A percentile compares a stretch with the other conserved stretches of the same genome.
These are phyloP conservation scores for Penicillium herquei DNA, from an alignment of 495 filamentous ascomycete species.

Conservation along the genomic window DNA sequence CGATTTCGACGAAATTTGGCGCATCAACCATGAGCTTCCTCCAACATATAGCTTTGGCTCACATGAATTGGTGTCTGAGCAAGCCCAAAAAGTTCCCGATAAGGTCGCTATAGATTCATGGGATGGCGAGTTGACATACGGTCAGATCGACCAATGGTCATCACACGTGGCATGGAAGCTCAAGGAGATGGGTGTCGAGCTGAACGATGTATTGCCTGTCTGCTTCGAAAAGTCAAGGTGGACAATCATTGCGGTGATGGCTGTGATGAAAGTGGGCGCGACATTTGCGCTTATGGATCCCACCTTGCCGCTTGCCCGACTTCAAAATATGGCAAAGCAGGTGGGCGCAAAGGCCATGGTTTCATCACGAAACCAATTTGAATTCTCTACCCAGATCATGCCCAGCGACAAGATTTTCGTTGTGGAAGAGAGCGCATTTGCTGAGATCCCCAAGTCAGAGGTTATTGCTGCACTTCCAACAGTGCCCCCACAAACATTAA, in stretches of 20 bases:
- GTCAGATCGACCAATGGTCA: slow-evolving; percentile 39
- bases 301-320: slow-evolving; percentile 35
- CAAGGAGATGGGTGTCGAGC: slow-evolving; percentile 25
- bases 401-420: slow-evolving; percentile 26
- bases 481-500: slow-evolving; percentile 30
- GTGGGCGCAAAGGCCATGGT: slow-evolving; percentile 35
- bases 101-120: slow-evolving; percentile 44
- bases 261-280: slow-evolving; percentile 42
- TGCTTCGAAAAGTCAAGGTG: slow-evolving; percentile 51
- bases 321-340: slow-evolving; percentile 37
- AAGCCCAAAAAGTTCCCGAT: slow-evolving; percentile 29
- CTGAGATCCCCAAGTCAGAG: slow-evolving; percentile 1
- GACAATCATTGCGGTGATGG: slow-evolving; percentile 45
- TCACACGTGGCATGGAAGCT: slow-evolving; percentile 28
- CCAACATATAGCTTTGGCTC: slow-evolving; percentile 38
- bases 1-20: slow-evolving; percentile 34
- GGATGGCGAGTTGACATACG: slow-evolving; percentile 49
- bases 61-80: slow-evolving; percentile 44
- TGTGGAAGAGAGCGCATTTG: slow-evolving; percentile 24
- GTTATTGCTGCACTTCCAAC: slow-evolving; percentile 12
- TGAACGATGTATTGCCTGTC: slow-evolving; percentile 37
- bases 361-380: slow-evolving; percentile 27
- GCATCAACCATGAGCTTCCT: slow-evolving; percentile 33
- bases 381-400: slow-evolving; percentile 26
- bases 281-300: slow-evolving; percentile 41